phyloP scores from a whole-genome alignment of 2,329 filamentous ascomycete species.

The Elsinoe arachidis region DNA sequence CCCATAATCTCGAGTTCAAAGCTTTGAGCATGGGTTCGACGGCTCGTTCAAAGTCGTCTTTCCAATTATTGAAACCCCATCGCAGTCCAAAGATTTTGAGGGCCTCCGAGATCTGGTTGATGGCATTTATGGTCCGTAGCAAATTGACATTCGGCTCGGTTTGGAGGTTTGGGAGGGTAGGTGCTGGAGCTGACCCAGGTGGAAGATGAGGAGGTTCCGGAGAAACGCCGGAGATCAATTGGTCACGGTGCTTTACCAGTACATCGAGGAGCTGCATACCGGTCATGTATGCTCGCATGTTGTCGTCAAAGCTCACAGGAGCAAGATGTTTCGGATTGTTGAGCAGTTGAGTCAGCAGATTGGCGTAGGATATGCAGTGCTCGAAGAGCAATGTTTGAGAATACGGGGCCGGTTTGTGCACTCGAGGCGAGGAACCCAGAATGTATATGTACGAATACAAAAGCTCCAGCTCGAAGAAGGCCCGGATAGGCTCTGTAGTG shows the following conservation, averaged over 20 bases:
- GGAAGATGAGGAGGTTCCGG: conserved; percentile 34
- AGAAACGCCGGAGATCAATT: conserved; percentile 31
- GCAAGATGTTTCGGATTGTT: conserved; percentile 51
- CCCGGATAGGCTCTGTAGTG: conserved; percentile 56
- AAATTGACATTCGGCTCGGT: conserved; percentile 27
- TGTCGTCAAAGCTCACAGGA: conserved; percentile 80
- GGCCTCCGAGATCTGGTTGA: conserved; percentile 40
- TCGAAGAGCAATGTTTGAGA: conserved; percentile 78
- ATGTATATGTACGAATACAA: conserved; percentile 89
- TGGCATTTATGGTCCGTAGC: conserved; percentile 36
- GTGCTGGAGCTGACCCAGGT: conserved; percentile 28
- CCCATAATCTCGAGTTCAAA: conserved; percentile 32
- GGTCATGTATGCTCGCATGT: conserved; percentile 70
- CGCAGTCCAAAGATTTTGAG: conserved; percentile 39
- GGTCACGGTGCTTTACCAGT: conserved; percentile 45
- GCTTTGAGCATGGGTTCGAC: conserved; percentile 33
- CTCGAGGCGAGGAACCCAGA: conserved; percentile 67
- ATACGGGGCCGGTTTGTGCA: conserved; percentile 65
- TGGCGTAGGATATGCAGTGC: conserved; percentile 72
- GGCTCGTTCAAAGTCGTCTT: conserved; percentile 40
- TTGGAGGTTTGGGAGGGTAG: conserved; percentile 26
- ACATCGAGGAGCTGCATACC: conserved; percentile 50
- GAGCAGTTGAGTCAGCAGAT: conserved; percentile 61
- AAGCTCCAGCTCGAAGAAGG: conserved; percentile 78
- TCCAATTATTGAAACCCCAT: conserved; percentile 44